Evolutionary conservation across 345 rosid genomes (phyloP).

Genomic region (Eucalyptus erythrocorys): DNA sequence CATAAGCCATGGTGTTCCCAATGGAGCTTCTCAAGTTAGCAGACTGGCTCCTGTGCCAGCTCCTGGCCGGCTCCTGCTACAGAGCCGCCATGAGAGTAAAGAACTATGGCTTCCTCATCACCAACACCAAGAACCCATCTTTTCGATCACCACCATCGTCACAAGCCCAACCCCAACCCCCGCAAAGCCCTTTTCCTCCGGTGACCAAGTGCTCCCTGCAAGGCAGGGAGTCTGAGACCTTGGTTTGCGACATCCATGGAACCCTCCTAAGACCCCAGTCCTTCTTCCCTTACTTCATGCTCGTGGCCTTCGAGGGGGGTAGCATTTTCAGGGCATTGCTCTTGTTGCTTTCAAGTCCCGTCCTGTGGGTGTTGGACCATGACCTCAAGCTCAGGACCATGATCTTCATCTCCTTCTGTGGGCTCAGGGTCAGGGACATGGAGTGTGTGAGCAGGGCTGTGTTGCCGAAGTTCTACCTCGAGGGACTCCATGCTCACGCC

Average conservation of each 20-base stretch:
- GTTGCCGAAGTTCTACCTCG: conserved; percentile 86
- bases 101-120: conserved; percentile 35
- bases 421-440: conserved; percentile 45
- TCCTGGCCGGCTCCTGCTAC: conserved; percentile 49
- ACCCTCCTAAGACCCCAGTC: conserved; percentile 41
- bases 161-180: neutral
- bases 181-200: conserved; percentile 19
- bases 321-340: conserved; percentile 55
- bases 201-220: conserved; percentile 11
- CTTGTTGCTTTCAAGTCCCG: conserved; percentile 40
- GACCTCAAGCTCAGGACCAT: conserved; percentile 41
- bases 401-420: conserved; percentile 69
- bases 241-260: conserved; percentile 64
- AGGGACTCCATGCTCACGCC: conserved; percentile 53
- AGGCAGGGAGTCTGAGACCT: neutral
- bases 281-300: conserved; percentile 94
- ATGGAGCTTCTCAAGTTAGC: conserved; percentile 36
- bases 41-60: conserved; percentile 51
- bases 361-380: conserved; percentile 42
- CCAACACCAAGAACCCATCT: conserved; percentile 3
- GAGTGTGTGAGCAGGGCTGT: conserved; percentile 68
- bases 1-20: conserved; percentile 39
- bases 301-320: conserved; percentile 88
- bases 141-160: conserved; percentile 6
- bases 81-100: conserved; percentile 53